Conservation (phyloP, 2,329 filamentous ascomycete species). For the Venturia nashicola region DNA sequence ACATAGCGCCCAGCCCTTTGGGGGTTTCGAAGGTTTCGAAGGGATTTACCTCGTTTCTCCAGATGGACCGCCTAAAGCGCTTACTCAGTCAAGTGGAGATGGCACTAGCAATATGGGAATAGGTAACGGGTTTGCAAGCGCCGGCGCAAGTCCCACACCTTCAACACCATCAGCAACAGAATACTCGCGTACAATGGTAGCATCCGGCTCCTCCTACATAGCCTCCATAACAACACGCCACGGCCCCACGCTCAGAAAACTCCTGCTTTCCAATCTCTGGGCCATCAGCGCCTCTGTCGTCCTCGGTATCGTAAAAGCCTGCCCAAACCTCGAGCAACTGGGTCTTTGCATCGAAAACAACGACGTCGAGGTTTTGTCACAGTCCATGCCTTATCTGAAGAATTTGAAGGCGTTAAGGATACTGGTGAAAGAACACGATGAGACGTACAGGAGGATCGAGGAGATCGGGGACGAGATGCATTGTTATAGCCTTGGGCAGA, state of each 20-base stretch:
- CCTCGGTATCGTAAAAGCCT: slow-evolving; percentile 38
- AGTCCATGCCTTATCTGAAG: slow-evolving; percentile 24
- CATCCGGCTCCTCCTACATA: slow-evolving; percentile 35
- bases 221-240: slow-evolving; percentile 39
- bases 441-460: slow-evolving; percentile 8
- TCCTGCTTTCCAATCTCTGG: slow-evolving; percentile 46
- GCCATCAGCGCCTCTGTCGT: slow-evolving; percentile 36
- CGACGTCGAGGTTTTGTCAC: slow-evolving; percentile 25
- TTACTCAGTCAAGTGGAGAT: slow-evolving; percentile 13
- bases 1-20: slow-evolving; percentile 31
- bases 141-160: slow-evolving; percentile 19
- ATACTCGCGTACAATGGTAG: slow-evolving; percentile 19
- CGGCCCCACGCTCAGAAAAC: slow-evolving; percentile 38
- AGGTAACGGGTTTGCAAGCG: slow-evolving; percentile 5
- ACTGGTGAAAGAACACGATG: slow-evolving; percentile 19
- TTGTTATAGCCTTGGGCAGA: slow-evolving; percentile 22
- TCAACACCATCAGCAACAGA: slow-evolving; percentile 17
- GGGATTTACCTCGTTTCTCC: slow-evolving; percentile 39
- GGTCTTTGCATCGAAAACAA: slow-evolving; percentile 44
- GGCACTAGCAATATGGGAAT: background rate
- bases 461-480: slow-evolving; percentile 21
- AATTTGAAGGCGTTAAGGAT: slow-evolving; percentile 30
- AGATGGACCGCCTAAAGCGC: slow-evolving; percentile 22
- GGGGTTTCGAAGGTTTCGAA: slow-evolving; percentile 32
- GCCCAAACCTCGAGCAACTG: slow-evolving; percentile 47